Conservation (phyloP, 2,329 filamentous ascomycete genomes). For the Pseudogymnoascus sp. region DNA sequence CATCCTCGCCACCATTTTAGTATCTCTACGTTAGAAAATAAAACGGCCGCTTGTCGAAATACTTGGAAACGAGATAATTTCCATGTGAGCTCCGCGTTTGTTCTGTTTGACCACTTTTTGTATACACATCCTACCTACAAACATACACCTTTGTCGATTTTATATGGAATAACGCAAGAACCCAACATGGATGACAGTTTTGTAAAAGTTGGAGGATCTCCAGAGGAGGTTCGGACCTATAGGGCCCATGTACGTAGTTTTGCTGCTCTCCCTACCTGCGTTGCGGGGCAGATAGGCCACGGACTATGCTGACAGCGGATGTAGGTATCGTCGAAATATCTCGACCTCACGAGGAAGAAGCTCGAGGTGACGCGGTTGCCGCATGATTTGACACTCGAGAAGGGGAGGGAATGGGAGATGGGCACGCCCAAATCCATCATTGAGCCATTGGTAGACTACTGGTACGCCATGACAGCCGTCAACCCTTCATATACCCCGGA, state of each 20-base stretch:
- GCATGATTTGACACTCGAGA: constrained; percentile 44
- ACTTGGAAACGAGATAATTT: constrained; percentile 6
- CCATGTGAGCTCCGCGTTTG: constrained; percentile 2
- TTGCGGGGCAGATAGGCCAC: background rate
- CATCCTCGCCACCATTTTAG: constrained; percentile 7
- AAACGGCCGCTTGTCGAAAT: constrained; percentile 5
- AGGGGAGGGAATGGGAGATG: constrained; percentile 46
- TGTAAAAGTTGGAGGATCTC: constrained; percentile 5
- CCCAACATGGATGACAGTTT: constrained; percentile 9
- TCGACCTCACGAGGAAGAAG: constrained; percentile 59
- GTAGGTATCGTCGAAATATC: constrained; percentile 58
- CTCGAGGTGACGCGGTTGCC: constrained; percentile 58
- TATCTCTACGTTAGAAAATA: constrained; percentile 1
- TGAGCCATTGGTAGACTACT: constrained; percentile 58
- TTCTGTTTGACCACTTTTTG: constrained; percentile 1
- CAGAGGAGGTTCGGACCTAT: constrained; percentile 45
- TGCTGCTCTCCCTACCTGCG: background rate
- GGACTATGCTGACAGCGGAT: background rate
- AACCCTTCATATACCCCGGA: background rate
- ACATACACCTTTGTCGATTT: background rate
- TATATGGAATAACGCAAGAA: background rate
- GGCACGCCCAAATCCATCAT: constrained; percentile 47
- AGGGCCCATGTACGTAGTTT: constrained; percentile 45
- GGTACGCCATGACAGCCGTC: constrained; percentile 34
- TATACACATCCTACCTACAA: background rate